Evolutionary conservation across 169 alveolate genomes (phyloP), one percentile per base, ranked within the genome.

Genomic region (Plasmodium gaboni): DNA sequence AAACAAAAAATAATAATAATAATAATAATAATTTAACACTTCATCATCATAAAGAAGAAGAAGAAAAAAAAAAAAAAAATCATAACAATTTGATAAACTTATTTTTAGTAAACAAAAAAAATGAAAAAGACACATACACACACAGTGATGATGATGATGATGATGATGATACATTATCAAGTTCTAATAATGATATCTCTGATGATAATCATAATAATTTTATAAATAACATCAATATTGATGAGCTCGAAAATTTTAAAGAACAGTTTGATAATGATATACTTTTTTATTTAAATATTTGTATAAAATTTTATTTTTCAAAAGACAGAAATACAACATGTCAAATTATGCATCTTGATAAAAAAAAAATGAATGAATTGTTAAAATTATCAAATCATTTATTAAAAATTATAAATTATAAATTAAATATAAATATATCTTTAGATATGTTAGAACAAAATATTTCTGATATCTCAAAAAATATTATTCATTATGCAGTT

Each of bases 261-360:
- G 68, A 44, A 68, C 68, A 60, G 22, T 83, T 68, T 72, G 65
- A 69, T 53, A 83, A 83, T 48, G 91, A 83, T 63, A 83, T 83
- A 55, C 85, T 68, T 53, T 83, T 83, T 68, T 83, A 83, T 71
- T 60, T 83, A 50, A 55, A 68, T 74, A 22, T 83, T 10, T 83
- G 91, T 53, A 83, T 59, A 42, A 15, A 57, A 50, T 83, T 83
- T 57, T 83, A 83, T 68, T 83, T 83, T 83, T 50, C 91, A 83
- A 68, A 83, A 1, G 73, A 83, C 15, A 83, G 28, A 57, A 42
- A 83, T 67, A 4, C 55, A 53, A 68, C 69, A 26, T 83, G 91
- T 53, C 9, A 46, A 38, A 50, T 15, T 28, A 83, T 83, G 91
- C 51, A 83, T 13, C 51, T 83, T 44, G 91, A 83, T 72, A 44